A percentile compares a stretch with the other conserved stretches of the same genome.
Conservation (phyloP, 2,329 filamentous ascomycete genomes). For the Aspergillus sp. region DNA sequence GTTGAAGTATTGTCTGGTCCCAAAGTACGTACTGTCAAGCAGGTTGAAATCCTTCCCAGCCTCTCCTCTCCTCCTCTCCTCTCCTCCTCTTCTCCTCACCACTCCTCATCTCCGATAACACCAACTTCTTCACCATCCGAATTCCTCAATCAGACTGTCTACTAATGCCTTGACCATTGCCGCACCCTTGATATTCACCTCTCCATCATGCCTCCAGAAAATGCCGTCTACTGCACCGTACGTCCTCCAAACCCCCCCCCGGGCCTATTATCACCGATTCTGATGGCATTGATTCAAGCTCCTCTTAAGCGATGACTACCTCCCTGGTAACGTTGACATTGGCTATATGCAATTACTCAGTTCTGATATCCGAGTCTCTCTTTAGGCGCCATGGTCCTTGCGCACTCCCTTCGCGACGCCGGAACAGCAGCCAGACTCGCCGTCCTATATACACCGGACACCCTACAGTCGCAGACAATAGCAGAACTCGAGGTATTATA, state of each 20-base stretch:
- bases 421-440: slow-evolving; percentile 79
- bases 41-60: neutral
- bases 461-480: slow-evolving; percentile 65
- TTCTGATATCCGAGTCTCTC: slow-evolving; percentile 10
- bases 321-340: slow-evolving; percentile 60
- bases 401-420: slow-evolving; percentile 87
- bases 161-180: neutral
- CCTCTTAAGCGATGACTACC: slow-evolving; percentile 81
- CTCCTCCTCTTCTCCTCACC: neutral
- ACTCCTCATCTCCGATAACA: too few species aligned
- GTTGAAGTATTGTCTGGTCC: too few species aligned
- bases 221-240: slow-evolving; percentile 61
- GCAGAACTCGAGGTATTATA: slow-evolving; percentile 61
- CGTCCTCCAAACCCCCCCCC: slow-evolving; percentile 16
- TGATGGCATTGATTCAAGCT: slow-evolving; percentile 50
- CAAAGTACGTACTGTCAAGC: too few species aligned
- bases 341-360: neutral
- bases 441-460: slow-evolving; percentile 73
- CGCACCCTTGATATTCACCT: neutral
- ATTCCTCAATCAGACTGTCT: too few species aligned
- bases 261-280: slow-evolving; percentile 4
- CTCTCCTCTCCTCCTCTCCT: neutral
- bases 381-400: slow-evolving; percentile 80
- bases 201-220: slow-evolving; percentile 36
- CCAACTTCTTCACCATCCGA: neutral